These are phyloP conservation scores for Sclerotinia borealis DNA, from an alignment of 2,329 filamentous ascomycete species.

Conservation along the genomic window DNA sequence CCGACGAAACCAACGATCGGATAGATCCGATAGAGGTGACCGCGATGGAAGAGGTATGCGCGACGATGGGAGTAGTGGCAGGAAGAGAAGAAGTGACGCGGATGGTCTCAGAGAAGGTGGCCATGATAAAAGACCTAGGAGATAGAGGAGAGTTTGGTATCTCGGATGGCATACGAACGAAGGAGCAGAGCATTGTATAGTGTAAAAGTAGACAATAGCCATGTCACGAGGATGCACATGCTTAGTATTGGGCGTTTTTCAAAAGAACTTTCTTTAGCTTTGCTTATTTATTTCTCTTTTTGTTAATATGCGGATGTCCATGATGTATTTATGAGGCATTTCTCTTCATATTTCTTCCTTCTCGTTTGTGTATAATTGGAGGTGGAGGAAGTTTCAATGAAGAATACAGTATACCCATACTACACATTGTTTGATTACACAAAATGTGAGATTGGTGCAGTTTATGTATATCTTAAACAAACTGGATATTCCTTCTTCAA, in stretches of 20 bases:
- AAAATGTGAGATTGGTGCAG: background rate
- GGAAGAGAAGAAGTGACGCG: conserved; percentile 31
- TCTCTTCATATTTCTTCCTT: background rate
- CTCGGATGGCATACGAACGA: background rate
- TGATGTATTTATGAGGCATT: background rate
- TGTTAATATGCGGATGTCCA: background rate
- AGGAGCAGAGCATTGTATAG: background rate
- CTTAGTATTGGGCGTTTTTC: conserved; percentile 9
- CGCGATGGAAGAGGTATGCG: conserved; percentile 26
- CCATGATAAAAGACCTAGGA: conserved; percentile 30
- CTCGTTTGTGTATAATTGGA: background rate
- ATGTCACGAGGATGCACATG: background rate
- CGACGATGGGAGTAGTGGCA: conserved; percentile 20
- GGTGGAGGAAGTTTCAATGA: background rate
- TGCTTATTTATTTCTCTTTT: background rate
- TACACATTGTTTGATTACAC: background rate
- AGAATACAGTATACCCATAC: background rate
- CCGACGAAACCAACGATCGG: conserved; percentile 17
- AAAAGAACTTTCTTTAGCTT: background rate
- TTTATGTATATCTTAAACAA: too few species aligned
- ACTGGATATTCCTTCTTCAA: too few species aligned
- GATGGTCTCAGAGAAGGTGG: conserved; percentile 28
- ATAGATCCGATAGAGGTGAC: conserved; percentile 18
- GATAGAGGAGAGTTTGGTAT: conserved; percentile 16
- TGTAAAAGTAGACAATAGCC: background rate